Evolutionary conservation across 2,329 filamentous ascomycete genomes (phyloP), one percentile per base, ranked within the genome.

Genomic region (Balansia obtecta): DNA sequence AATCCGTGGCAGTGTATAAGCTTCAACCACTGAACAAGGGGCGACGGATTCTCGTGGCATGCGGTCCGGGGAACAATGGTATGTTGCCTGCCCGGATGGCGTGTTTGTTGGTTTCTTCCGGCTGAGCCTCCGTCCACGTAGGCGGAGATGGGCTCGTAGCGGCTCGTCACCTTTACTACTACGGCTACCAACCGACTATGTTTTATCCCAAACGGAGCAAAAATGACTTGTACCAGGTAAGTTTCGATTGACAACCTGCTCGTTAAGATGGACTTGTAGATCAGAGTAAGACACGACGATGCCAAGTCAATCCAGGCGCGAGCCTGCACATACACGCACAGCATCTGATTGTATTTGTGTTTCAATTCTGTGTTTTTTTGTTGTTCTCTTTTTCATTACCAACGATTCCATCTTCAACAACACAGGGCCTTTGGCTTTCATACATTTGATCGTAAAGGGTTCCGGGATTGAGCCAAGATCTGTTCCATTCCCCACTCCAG

Each of bases 101-200:
- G 16, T 48, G 38, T 2, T 20, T 3, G 2, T 33, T 34, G 11
- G 15, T 30, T 18, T 27, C 27, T 27, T 27, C 27, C 8, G 16
- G 27, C 47, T 48, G 16, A 48, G 13, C 7, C 22, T 22, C 27
- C 12, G 9, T 15, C 12, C 38, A 7, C 7, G n/a, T 49, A 90
- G 88, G 93, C 54, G 93, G 93, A 38, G 93, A 98, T 66, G 93
- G 93, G 2, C 79, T 98, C 3, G 93, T 98, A 30, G 90, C 91
- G 45, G 93, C 93, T 49, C 83, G 93, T 27, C 93, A 98, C 67
- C 77, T 98, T 5, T 82, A 80, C 64, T 86, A 95, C 63, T 97
- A 94, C 64, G 91, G 93, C 54, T 98, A 97, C 68, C 78, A 79
- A 22, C 90, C 91, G 3, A 85, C 81, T 9, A 75, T 98, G 43